Base-by-base conservation (phyloP, 1,284 basidiomycete species). In the Mycosarcoma mackinlayi region DNA sequence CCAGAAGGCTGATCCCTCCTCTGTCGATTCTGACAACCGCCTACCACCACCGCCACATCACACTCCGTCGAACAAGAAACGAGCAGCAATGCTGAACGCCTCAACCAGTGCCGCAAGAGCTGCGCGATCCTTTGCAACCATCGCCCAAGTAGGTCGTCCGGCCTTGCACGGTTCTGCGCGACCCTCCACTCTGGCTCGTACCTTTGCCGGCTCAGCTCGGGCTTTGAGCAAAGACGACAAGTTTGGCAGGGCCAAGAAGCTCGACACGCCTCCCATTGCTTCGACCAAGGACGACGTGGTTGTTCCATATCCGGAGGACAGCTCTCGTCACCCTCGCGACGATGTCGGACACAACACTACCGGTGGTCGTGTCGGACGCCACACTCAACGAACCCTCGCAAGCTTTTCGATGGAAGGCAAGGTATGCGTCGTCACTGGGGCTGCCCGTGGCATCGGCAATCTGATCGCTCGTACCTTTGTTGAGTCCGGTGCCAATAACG, bases 341-440 rank as follows among this genome's bases (percentile, higher is more conserved):
- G 72, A 76, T 60, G 68, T 76, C 21, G 76, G 74, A 8, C 76
- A 78, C 60, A 58, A 63, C 61, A 74, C 75, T 31, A 78, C 72
- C 4, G 72, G 76, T 19, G 74, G 71, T 10, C 59, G 58, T 14
- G 74, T 78, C 8, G 72, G 74, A 5, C 67, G 52, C 14, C 76
- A 76, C 48, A 52, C 52, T 11, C 68, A 73, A 34, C 71, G 76
- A 21, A 78, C 75, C 11, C 72, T 78, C n/a, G 73, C 76, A 25
- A 73, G 65, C 49, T 69, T 78, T 28, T 74, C 71, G 25, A 76
- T 78, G 76, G 64, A 75, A 42, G 69, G 77, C 54, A 84, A 96
- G 89, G 92, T 94, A 45, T 93, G 91, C 84, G 86, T 95, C 73
- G 89, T 98, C 54, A 98, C 94, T n/a, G 94, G 94, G 51, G 95